phyloP scores from a whole-genome alignment of 345 rosid genomes.

The Citrus inodora region DNA sequence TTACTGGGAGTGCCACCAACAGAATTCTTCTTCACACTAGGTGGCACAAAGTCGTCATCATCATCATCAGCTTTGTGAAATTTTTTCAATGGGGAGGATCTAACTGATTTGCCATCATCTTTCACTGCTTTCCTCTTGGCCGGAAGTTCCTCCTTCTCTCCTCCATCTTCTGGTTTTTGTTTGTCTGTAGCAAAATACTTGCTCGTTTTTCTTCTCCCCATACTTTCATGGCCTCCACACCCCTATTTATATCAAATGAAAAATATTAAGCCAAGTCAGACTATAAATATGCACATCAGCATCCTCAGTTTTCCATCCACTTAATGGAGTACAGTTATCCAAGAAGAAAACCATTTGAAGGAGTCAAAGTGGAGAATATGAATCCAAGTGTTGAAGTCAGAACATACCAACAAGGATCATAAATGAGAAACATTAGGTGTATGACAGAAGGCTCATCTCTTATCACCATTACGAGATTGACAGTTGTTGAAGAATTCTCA shows the following conservation, averaged over 20 bases:
- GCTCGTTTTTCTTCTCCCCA: conserved; percentile 84
- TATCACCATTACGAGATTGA: too few relatives aligned
- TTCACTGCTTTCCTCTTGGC: conserved; percentile 60
- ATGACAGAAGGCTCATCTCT: too few relatives aligned
- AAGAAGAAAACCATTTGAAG: background rate
- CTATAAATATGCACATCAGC: background rate
- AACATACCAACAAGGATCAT: too few relatives aligned
- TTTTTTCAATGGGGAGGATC: conserved; percentile 52
- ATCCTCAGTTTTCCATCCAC: background rate
- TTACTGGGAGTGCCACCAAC: conserved; percentile 65
- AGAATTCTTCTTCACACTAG: conserved; percentile 38
- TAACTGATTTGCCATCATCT: conserved; percentile 32
- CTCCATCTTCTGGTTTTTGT: conserved; percentile 58
- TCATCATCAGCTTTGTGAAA: conserved; percentile 42
- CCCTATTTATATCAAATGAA: conserved; percentile 23
- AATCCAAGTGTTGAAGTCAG: too few relatives aligned
- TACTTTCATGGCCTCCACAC: conserved; percentile 43
- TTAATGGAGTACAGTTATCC: background rate
- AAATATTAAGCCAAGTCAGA: background rate
- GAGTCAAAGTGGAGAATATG: background rate
- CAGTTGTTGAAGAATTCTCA: too few relatives aligned
- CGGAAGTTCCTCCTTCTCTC: conserved; percentile 44
- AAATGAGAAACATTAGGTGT: too few relatives aligned
- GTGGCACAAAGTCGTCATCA: conserved; percentile 64
- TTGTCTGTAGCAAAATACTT: conserved; percentile 79